Conservation (phyloP, 2,329 filamentous ascomycete genomes). For the Hymenoscyphus scutula region DNA sequence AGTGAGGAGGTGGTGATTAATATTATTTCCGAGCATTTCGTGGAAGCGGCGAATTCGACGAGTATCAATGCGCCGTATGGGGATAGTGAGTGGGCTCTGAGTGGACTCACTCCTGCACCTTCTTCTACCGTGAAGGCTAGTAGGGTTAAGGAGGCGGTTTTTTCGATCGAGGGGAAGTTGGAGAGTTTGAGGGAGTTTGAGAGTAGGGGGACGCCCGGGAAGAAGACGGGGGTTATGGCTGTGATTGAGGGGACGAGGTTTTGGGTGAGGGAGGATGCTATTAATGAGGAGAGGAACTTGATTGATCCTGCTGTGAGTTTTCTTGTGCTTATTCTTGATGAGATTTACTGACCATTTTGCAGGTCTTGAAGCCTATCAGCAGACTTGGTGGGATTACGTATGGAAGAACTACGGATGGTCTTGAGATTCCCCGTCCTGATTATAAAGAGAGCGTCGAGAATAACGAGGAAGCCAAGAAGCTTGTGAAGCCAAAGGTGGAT, state of each 20-base stretch:
- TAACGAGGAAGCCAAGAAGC: constrained; percentile 54
- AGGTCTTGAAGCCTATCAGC: constrained; percentile 72
- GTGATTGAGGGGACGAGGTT: constrained; percentile 83
- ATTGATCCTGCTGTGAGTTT: constrained; percentile 64
- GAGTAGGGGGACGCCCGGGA: constrained; percentile 65
- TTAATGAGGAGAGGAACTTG: constrained; percentile 72
- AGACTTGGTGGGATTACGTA: constrained; percentile 87
- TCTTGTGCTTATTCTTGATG: not conserved
- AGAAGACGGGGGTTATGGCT: constrained; percentile 70
- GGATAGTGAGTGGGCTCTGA: constrained; percentile 74
- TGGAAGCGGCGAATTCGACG: constrained; percentile 85
- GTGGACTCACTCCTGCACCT: constrained; percentile 68
- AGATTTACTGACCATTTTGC: constrained; percentile 17
- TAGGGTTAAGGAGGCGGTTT: constrained; percentile 77
- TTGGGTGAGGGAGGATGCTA: constrained; percentile 85
- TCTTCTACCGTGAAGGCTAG: constrained; percentile 66
- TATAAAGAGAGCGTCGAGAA: constrained; percentile 44
- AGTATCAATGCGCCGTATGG: constrained; percentile 76
- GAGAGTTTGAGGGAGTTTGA: constrained; percentile 76
- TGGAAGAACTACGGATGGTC: constrained; percentile 62
- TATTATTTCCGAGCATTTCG: constrained; percentile 78
- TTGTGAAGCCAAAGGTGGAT: constrained; percentile 48
- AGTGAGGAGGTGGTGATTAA: constrained; percentile 79
- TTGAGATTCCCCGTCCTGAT: constrained; percentile 68
- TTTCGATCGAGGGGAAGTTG: constrained; percentile 78